A percentile compares a stretch with the other conserved stretches of the same genome.
These are phyloP conservation scores for Tricholoma saponaceum DNA, from an alignment of 768 basidiomycete species.

Conservation along the genomic window DNA sequence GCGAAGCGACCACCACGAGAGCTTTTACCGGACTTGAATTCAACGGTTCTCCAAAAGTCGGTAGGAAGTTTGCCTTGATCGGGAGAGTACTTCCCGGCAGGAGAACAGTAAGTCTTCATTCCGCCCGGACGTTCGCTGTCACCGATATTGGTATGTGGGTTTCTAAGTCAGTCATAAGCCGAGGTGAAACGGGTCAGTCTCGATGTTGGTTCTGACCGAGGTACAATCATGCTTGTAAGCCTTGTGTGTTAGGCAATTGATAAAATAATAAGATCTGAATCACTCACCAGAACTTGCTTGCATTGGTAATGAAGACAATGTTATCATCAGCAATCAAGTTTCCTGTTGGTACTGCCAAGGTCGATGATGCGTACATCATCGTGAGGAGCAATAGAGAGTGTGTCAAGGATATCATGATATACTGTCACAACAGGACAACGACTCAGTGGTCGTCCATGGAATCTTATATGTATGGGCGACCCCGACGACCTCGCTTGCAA, in stretches of 20 bases:
- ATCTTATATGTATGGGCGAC: neutral
- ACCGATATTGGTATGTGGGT: conserved; percentile 43
- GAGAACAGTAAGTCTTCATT: conserved; percentile 47
- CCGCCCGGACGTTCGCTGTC: conserved; percentile 52
- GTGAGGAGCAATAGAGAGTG: neutral
- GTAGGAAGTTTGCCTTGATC: conserved; percentile 39
- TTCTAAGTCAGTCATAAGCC: neutral
- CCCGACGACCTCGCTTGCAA: neutral
- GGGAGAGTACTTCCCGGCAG: conserved; percentile 31
- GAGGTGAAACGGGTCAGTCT: neutral
- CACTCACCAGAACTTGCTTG: neutral
- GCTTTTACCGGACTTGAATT: conserved; percentile 31
- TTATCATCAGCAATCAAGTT: neutral
- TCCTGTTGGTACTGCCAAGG: neutral
- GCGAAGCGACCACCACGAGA: conserved; percentile 24
- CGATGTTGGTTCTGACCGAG: neutral
- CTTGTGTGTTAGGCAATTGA: too few species aligned
- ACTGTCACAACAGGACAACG: neutral
- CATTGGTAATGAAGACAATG: neutral
- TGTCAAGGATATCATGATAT: neutral
- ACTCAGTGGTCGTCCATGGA: neutral
- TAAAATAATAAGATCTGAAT: neutral
- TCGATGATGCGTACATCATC: neutral
- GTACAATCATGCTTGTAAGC: neutral
- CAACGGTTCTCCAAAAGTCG: conserved; percentile 47